These are phyloP conservation scores for Dalbergia cultrata DNA, from an alignment of 306 rosid genomes.

Conservation along the genomic window DNA sequence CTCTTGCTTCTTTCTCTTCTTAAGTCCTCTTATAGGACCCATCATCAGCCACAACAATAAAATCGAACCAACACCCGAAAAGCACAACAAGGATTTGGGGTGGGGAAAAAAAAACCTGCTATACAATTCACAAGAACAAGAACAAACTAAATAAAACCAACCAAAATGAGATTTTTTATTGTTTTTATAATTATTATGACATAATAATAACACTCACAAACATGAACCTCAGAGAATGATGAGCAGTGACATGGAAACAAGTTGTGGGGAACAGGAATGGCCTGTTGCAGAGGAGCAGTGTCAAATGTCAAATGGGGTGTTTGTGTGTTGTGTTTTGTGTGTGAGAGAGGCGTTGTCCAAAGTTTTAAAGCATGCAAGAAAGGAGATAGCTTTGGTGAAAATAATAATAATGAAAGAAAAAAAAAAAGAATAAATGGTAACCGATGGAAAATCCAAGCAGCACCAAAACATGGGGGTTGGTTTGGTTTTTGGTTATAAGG, in stretches of 20 bases:
- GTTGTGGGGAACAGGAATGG: constrained; percentile 38
- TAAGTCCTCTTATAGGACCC: constrained; percentile 89
- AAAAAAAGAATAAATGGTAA: background rate
- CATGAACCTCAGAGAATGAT: constrained; percentile 50
- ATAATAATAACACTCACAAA: constrained; percentile 24
- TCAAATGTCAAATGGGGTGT: constrained; percentile 11
- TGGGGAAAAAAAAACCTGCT: constrained; percentile 33
- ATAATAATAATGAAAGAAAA: constrained; percentile 8
- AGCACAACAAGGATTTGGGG: constrained; percentile 46
- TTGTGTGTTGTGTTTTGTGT: background rate
- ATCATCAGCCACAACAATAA: constrained; percentile 53
- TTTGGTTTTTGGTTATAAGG: constrained; percentile 46
- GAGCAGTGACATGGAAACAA: constrained; percentile 49
- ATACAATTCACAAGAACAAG: constrained; percentile 17
- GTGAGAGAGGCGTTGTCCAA: constrained; percentile 16
- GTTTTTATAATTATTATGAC: constrained; percentile 37
- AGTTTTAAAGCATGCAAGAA: constrained; percentile 66
- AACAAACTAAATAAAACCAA: background rate
- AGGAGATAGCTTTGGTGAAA: constrained; percentile 42
- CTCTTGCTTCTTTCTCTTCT: constrained; percentile 79
- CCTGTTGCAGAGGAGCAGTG: constrained; percentile 41
- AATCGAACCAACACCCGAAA: constrained; percentile 48
- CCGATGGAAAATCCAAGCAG: constrained; percentile 50
- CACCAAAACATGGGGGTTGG: constrained; percentile 47
- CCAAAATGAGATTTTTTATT: constrained; percentile 31